Conservation (phyloP, 2,329 filamentous ascomycete genomes). For the Fusarium palustre region DNA sequence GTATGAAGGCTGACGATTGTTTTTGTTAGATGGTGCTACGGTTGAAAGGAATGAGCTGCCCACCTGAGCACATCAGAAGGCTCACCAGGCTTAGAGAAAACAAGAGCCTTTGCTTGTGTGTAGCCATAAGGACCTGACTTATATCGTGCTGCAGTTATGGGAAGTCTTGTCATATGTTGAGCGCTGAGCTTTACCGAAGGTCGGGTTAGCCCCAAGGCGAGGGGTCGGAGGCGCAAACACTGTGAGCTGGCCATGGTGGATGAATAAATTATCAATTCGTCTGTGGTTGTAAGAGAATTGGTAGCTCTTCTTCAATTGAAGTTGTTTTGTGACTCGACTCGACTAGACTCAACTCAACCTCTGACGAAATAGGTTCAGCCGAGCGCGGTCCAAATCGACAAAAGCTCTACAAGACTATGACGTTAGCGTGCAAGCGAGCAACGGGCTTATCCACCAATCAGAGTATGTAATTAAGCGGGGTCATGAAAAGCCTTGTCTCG, state of each 20-base stretch:
- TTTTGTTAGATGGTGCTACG: neutral
- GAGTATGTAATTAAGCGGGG: constrained; percentile 28
- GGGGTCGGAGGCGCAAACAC: constrained; percentile 39
- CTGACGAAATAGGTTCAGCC: constrained; percentile 22
- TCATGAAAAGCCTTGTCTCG: neutral
- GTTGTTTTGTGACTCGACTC: constrained; percentile 5
- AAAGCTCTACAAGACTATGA: constrained; percentile 40
- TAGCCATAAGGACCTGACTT: constrained; percentile 80
- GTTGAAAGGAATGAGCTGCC: constrained; percentile 27
- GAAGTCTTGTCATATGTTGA: constrained; percentile 35
- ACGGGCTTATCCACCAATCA: constrained; percentile 21
- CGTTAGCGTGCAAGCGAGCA: constrained; percentile 21
- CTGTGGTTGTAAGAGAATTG: neutral
- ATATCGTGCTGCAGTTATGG: constrained; percentile 53
- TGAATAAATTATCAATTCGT: neutral
- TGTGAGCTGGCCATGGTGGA: constrained; percentile 43
- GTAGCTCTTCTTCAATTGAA: constrained; percentile 3
- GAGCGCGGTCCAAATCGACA: constrained; percentile 24
- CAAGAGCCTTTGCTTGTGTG: constrained; percentile 85
- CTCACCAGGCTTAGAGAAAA: constrained; percentile 80
- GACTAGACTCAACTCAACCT: neutral
- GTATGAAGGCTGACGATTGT: constrained; percentile 68
- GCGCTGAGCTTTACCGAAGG: constrained; percentile 38
- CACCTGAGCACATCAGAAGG: constrained; percentile 76
- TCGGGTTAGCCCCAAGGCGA: constrained; percentile 39